A percentile compares a stretch with the other conserved stretches of the same genome.
These are phyloP conservation scores for Thuidium tamariscinum DNA, from an alignment of 225 moss, liverwort and hornwort genomes.

Conservation along the genomic window DNA sequence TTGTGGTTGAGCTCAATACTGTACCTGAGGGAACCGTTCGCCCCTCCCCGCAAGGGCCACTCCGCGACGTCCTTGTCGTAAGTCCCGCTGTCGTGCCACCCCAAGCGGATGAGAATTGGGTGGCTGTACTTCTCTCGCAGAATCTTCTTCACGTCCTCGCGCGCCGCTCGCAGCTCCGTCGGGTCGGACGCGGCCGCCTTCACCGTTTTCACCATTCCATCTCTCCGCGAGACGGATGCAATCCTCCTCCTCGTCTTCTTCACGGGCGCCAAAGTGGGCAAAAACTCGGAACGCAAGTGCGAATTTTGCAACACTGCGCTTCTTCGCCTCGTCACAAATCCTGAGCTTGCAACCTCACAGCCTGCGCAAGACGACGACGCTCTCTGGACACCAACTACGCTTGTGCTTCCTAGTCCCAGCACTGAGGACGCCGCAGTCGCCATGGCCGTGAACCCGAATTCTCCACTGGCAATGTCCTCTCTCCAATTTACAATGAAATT, in stretches of 20 bases:
- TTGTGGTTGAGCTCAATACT: conserved; percentile 48
- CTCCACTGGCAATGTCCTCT: background rate
- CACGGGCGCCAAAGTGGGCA: conserved; percentile 10
- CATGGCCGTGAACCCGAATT: background rate
- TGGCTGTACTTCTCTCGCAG: conserved; percentile 53
- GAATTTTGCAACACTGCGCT: background rate
- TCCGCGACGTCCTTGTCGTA: conserved; percentile 53
- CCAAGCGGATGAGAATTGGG: conserved; percentile 80
- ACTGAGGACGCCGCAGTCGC: conserved; percentile 32
- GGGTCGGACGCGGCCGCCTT: conserved; percentile 48
- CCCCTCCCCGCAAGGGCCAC: conserved; percentile 69
- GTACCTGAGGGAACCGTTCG: conserved; percentile 73
- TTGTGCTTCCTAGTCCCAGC: conserved; percentile 16
- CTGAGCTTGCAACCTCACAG: background rate
- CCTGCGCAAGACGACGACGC: background rate
- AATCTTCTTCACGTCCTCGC: conserved; percentile 53
- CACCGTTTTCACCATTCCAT: background rate
- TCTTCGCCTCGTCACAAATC: background rate
- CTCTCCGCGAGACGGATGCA: background rate
- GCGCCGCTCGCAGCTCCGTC: conserved; percentile 52
- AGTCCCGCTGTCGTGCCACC: conserved; percentile 87
- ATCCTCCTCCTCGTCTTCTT: background rate
- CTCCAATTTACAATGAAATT: background rate
- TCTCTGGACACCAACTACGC: conserved; percentile 1
- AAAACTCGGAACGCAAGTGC: conserved; percentile 18